phyloP scores from a whole-genome alignment of 2,329 filamentous ascomycete species.

The Ambrosiella cleistominuta region DNA sequence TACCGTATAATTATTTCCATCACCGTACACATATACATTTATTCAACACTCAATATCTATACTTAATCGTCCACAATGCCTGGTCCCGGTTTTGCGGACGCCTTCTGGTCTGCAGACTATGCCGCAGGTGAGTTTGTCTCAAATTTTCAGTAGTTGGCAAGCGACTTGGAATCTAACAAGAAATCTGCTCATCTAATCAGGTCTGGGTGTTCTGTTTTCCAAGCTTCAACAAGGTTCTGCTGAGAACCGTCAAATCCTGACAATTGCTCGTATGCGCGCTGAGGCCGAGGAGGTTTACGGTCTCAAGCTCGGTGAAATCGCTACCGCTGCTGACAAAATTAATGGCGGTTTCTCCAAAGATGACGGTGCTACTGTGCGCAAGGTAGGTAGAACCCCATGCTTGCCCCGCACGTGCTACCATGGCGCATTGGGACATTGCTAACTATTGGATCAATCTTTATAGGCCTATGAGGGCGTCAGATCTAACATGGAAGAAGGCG shows the following conservation, averaged over 20 bases:
- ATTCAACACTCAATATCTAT: neutral
- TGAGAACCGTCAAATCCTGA: conserved; percentile 88
- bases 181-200: conserved; percentile 21
- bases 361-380: conserved; percentile 88
- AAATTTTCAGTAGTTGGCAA: neutral
- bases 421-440: neutral
- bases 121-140: conserved; percentile 53
- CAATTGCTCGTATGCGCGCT: conserved; percentile 80
- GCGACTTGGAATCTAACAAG: neutral
- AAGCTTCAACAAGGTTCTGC: conserved; percentile 93
- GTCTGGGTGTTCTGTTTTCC: conserved; percentile 81
- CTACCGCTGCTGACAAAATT: conserved; percentile 64
- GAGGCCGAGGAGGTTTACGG: conserved; percentile 89
- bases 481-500: conserved; percentile 77
- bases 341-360: conserved; percentile 71
- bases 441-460: neutral
- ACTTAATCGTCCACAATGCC: conserved; percentile 33
- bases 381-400: conserved; percentile 38
- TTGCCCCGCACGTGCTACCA: neutral
- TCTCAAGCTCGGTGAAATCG: conserved; percentile 62
- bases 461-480: conserved; percentile 90
- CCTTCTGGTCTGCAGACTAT: conserved; percentile 97
- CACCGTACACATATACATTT: neutral
- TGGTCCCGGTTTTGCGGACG: conserved; percentile 67
- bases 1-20: neutral